phyloP scores from a whole-genome alignment of 495 filamentous ascomycete species.

The Neurospora sp. region DNA sequence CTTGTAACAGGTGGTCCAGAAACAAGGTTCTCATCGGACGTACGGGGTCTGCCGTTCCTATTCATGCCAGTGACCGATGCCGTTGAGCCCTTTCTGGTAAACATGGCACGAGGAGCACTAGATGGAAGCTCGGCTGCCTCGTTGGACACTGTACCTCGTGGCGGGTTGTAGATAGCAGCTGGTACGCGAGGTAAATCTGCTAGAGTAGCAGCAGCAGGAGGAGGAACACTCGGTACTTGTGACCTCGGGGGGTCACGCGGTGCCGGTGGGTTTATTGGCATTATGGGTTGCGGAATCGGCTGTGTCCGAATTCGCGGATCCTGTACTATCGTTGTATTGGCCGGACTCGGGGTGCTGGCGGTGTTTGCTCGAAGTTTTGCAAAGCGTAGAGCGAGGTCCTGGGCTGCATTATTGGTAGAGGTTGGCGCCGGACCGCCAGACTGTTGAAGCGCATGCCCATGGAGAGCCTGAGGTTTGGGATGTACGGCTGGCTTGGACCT shows the following conservation, averaged over 20 bases:
- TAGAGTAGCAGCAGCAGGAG: conserved; percentile 31
- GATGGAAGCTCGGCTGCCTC: conserved; percentile 41
- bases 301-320: conserved; percentile 33
- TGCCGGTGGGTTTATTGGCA: conserved; percentile 8
- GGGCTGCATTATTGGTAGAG: conserved; percentile 8
- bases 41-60: conserved; percentile 10
- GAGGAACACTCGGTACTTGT: conserved; percentile 47
- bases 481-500: conserved; percentile 41
- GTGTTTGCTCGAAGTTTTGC: conserved; percentile 40
- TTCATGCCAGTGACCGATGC: conserved; percentile 20
- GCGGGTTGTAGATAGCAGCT: conserved; percentile 77
- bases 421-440: not conserved
- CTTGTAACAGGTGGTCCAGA: conserved; percentile 14
- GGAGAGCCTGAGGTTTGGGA: conserved; percentile 54
- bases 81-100: conserved; percentile 37
- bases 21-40: conserved; percentile 22
- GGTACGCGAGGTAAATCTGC: conserved; percentile 62
- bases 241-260: conserved; percentile 50
- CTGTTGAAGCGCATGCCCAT: conserved; percentile 41
- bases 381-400: conserved; percentile 49
- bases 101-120: conserved; percentile 37
- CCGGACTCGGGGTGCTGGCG: conserved; percentile 1
- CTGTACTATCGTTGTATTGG: conserved; percentile 5
- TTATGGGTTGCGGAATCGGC: conserved; percentile 12
- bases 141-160: conserved; percentile 44